phyloP scores from a whole-genome alignment of 2,329 filamentous ascomycete genomes.

The Nemania serpens region DNA sequence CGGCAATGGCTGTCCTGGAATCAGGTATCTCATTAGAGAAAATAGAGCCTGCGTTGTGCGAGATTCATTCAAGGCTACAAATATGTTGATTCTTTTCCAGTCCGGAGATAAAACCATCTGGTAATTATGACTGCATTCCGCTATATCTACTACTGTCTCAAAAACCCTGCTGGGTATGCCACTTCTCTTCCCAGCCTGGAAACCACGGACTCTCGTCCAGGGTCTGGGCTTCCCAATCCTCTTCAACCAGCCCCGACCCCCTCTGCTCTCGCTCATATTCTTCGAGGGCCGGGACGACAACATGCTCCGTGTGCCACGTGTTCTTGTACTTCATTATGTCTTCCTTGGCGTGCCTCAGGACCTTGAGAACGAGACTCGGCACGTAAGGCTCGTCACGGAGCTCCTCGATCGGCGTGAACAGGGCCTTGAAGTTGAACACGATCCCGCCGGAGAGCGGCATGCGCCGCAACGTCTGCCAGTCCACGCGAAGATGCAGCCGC shows the following conservation, averaged over 20 bases:
- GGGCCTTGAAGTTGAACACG: constrained; percentile 86
- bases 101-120: too few relatives aligned
- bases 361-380: constrained; percentile 68
- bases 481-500: constrained; percentile 73
- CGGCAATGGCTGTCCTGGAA: too few relatives aligned
- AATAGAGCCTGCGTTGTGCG: too few relatives aligned
- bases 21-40: too few relatives aligned
- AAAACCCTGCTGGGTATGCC: constrained; percentile 50
- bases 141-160: constrained; percentile 17
- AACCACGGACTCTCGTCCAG: constrained; percentile 78
- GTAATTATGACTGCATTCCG: background rate
- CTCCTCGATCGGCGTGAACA: constrained; percentile 76
- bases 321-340: constrained; percentile 78
- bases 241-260: constrained; percentile 61
- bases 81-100: too few relatives aligned
- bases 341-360: constrained; percentile 73
- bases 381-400: constrained; percentile 75
- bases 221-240: constrained; percentile 69
- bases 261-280: constrained; percentile 69
- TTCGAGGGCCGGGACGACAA: constrained; percentile 68
- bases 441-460: constrained; percentile 76
- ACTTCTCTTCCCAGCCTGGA: constrained; percentile 76
- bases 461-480: constrained; percentile 85
- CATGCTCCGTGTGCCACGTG: constrained; percentile 79
- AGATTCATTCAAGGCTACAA: too few relatives aligned